Evolutionary conservation across 352 stramenopile species (phyloP), one percentile per base, ranked within the genome.

Genomic region (Phytopythium montanum): DNA sequence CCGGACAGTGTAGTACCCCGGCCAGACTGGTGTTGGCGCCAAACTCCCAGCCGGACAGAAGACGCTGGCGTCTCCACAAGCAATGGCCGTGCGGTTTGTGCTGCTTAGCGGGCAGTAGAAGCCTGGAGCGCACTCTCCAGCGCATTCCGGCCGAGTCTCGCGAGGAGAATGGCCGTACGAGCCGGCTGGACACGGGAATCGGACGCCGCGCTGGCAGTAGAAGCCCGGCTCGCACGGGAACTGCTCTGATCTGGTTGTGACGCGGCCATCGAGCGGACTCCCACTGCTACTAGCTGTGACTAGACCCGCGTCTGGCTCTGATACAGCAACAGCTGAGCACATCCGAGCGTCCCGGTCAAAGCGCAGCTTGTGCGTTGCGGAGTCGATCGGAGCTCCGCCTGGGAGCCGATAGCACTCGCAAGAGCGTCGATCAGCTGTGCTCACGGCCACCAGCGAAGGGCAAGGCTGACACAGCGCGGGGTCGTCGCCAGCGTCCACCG

Each of bases 91-190:
- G 62, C 65, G 84, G 59, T 70, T 86, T 28, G 62, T 79, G 46
- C 72, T 89, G 13, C 72, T 80, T 14, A 87, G 59, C 5, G 80
- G 78, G 44, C 84, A 94, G 36, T 74, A 94, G 36, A 70, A 92
- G 0, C 84, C 84, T 6, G 72, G 14, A 0, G 69, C 62, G 53
- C 84, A 92, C 23, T 29, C 28, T 5, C 70, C 84, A 39, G 69
- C 66, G 53, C 84, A 94, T 1, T 39, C 31, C 2, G 63, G 2
- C 6, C 62, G 44, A 0, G 72, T 85, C 54, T 90, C 80, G 18
- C 73, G 28, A 0, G 4, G 25, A 1, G 28, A 21, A 25, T 66
- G 58, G 3, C 80, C 74, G 42, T 77, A 90, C 38, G 34, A 66
- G 2, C 80, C 83, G 1, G 70, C 80, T 26, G 79, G 79, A 53